phyloP scores from a whole-genome alignment of 495 filamentous ascomycete genomes.

The Penicillium canariense region DNA sequence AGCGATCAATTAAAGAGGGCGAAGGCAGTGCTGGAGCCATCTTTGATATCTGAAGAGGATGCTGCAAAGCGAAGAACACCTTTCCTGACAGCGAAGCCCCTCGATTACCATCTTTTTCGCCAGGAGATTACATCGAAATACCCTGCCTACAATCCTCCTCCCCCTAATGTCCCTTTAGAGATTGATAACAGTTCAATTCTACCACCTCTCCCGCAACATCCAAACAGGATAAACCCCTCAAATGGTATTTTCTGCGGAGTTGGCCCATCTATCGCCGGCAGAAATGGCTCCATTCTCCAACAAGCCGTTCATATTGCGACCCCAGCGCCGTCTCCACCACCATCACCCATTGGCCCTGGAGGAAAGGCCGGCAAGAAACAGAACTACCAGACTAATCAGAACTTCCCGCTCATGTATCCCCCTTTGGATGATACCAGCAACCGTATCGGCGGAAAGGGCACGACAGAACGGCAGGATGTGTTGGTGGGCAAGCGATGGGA shows the following conservation, averaged over 20 bases:
- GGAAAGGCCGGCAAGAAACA: conserved; percentile 97
- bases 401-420: conserved; percentile 97
- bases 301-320: conserved; percentile 98
- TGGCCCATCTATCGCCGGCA: conserved; percentile 40
- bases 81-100: conserved; percentile 82
- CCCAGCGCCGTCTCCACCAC: conserved; percentile 93
- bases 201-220: conserved; percentile 76
- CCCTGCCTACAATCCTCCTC: conserved; percentile 89
- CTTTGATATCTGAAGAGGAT: conserved; percentile 32
- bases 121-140: conserved; percentile 99
- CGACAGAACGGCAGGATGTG: conserved; percentile 68
- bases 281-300: conserved; percentile 78
- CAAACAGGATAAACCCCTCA: conserved; percentile 48
- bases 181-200: conserved; percentile 86
- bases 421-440: conserved; percentile 81
- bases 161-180: conserved; percentile 78
- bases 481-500: conserved; percentile 82
- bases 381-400: conserved; percentile 98
- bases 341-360: conserved; percentile 80
- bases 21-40: conserved; percentile 57
- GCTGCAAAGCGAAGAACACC: conserved; percentile 41
- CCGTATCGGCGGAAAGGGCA: conserved; percentile 81
- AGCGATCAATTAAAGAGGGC: conserved; percentile 65
- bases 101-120: conserved; percentile 94
- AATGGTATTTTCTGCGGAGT: conserved; percentile 43